Evolutionary conservation across 2,329 filamentous ascomycete genomes (phyloP), one percentile per base, ranked within the genome.

Genomic region (Elsinoe australis): DNA sequence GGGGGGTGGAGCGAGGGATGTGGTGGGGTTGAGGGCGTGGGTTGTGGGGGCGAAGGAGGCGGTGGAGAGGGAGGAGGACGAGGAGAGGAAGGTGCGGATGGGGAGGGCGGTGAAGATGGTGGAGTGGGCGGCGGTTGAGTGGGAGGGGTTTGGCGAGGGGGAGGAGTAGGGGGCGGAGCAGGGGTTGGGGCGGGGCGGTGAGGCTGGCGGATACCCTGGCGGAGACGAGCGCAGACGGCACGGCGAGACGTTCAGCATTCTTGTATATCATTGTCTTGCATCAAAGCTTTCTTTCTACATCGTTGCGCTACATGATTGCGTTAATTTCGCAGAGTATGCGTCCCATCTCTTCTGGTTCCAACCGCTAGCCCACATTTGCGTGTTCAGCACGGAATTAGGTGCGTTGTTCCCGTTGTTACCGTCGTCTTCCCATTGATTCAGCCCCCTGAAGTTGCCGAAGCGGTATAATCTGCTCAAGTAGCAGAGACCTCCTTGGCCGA

Each of bases 381-480:
- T 48, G 34, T 48, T 48, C 12, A 29, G 12, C 7, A 48, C 45
- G 3, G 18, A 26, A 8, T 36, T 36, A 9, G 33, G 31, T 5
- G 45, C 19, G 18, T 48, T 48, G 31, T 21, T 28, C 14, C 45
- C 34, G 22, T 48, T 21, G 24, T 36, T 28, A 9, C 45, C 45
- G 33, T 63, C 55, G 47, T 60, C 53, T 6, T 52, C 19, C 51
- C 51, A 12, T 26, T 31, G 39, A 19, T 52, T 48, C 36, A 34
- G 31, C 18, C 12, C 39, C n/a, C 45, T 47, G 34, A 42, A 41
- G 15, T 15, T 42, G 8, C 55, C 56, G 10, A 56, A 48, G 6
- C 54, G 49, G 34, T 57, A 56, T 1, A 55, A 49, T 12, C 47
- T 41, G 35, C 53, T 59, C 18, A 58, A 26, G 38, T 55, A 51